Evolutionary conservation across 768 basidiomycete genomes (phyloP).

Genomic region (Podaxis pistillaris): DNA sequence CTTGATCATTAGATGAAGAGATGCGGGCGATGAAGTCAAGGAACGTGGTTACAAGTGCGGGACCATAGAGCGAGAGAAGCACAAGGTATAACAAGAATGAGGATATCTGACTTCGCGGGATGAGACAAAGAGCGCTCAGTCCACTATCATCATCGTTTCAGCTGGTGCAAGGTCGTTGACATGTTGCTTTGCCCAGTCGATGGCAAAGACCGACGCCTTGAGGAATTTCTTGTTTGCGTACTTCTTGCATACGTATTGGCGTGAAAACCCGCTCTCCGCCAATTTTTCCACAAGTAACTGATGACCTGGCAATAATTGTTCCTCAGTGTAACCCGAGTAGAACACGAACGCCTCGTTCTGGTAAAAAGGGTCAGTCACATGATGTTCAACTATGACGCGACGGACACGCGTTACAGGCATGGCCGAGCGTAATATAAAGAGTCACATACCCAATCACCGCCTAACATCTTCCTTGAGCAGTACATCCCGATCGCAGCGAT

Average conservation of each 20-base stretch:
- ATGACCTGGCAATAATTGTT: conserved; percentile 81
- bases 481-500: conserved; percentile 98
- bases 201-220: conserved; percentile 79
- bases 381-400: conserved; percentile 19
- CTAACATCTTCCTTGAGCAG: conserved; percentile 90
- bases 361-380: conserved; percentile 36
- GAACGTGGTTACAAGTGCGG: conserved; percentile 1
- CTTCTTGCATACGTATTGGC: conserved; percentile 90
- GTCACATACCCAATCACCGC: conserved; percentile 89
- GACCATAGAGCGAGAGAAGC: conserved; percentile 2
- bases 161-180: conserved; percentile 32
- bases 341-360: conserved; percentile 90
- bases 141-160: conserved; percentile 47
- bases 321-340: conserved; percentile 90
- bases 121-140: conserved; percentile 25
- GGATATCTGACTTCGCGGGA: conserved; percentile 9
- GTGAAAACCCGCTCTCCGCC: conserved; percentile 73
- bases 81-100: conserved; percentile 3
- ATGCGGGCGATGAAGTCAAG: conserved; percentile 14
- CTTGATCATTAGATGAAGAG: conserved; percentile 15
- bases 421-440: conserved; percentile 19
- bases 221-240: conserved; percentile 98
- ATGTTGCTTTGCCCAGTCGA: conserved; percentile 68
- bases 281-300: conserved; percentile 82
- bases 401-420: conserved; percentile 16